Conservation (phyloP, 192 early-diverging fungal species). For the Coemansia sp. region DNA sequence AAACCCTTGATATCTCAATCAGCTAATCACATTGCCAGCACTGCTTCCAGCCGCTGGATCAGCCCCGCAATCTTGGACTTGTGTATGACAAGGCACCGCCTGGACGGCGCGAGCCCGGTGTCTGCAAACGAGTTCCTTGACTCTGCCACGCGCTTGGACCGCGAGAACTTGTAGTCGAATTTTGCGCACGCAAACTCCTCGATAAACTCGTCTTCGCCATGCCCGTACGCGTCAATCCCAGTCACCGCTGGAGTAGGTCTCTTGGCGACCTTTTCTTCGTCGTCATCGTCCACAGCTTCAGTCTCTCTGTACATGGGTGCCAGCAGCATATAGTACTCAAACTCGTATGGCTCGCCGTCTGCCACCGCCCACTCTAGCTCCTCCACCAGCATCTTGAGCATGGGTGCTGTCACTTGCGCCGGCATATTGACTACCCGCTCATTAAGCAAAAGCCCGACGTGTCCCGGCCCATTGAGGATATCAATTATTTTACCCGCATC, state of each 20-base stretch:
- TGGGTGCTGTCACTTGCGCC: constrained; percentile 82
- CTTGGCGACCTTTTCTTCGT: constrained; percentile 58
- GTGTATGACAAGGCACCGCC: constrained; percentile 65
- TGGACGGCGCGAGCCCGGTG: constrained; percentile 72
- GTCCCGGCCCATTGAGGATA: constrained; percentile 28
- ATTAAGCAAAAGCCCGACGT: constrained; percentile 71
- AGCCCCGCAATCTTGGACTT: constrained; percentile 36
- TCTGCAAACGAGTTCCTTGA: constrained; percentile 79
- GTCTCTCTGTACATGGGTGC: constrained; percentile 81
- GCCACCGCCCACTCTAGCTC: constrained; percentile 75
- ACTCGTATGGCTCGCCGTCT: constrained; percentile 68
- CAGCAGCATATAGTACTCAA: constrained; percentile 79
- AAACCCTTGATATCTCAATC: background rate
- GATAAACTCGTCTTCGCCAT: constrained; percentile 91
- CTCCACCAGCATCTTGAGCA: constrained; percentile 86
- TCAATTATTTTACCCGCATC: constrained; percentile 22
- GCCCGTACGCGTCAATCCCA: constrained; percentile 62
- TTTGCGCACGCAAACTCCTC: constrained; percentile 68
- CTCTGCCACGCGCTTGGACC: constrained; percentile 65
- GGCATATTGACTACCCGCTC: constrained; percentile 97
- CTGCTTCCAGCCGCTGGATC: constrained; percentile 17
- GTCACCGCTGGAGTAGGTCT: constrained; percentile 23
- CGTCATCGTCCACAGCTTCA: constrained; percentile 45
- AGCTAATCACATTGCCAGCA: constrained; percentile 13
- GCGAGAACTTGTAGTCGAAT: constrained; percentile 82